phyloP scores from a whole-genome alignment of 2,329 filamentous ascomycete genomes.

The Penicillium sp. region DNA sequence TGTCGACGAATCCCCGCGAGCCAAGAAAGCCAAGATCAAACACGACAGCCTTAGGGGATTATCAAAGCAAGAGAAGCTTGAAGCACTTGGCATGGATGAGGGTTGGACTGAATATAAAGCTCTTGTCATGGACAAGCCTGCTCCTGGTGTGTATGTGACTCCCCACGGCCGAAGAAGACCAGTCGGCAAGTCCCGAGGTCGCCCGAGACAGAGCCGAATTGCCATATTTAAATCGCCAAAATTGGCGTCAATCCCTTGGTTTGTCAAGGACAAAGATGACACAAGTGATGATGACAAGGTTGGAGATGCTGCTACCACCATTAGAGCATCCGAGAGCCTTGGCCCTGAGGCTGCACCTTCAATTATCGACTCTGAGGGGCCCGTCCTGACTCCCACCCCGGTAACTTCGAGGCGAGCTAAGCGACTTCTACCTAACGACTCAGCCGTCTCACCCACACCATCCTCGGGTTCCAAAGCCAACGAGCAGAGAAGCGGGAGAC shows the following conservation, averaged over 20 bases:
- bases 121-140: constrained; percentile 36
- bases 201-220: constrained; percentile 39
- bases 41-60: constrained; percentile 26
- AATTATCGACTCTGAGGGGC: neutral
- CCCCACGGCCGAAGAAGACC: constrained; percentile 38
- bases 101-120: constrained; percentile 42
- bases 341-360: neutral
- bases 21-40: constrained; percentile 17
- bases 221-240: constrained; percentile 39
- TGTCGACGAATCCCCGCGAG: neutral
- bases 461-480: neutral
- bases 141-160: constrained; percentile 43
- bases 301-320: neutral
- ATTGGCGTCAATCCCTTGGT: constrained; percentile 37
- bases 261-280: constrained; percentile 19
- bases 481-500: constrained; percentile 9
- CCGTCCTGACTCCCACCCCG: neutral
- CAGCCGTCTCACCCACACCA: neutral
- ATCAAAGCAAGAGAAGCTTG: constrained; percentile 39
- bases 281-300: constrained; percentile 2
- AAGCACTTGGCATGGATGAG: constrained; percentile 41
- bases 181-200: constrained; percentile 37
- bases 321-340: neutral
- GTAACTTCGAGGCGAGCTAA: neutral
- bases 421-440: neutral